Evolutionary conservation across 2,329 filamentous ascomycete species (phyloP).

Genomic region (Ophiostoma ulmi): DNA sequence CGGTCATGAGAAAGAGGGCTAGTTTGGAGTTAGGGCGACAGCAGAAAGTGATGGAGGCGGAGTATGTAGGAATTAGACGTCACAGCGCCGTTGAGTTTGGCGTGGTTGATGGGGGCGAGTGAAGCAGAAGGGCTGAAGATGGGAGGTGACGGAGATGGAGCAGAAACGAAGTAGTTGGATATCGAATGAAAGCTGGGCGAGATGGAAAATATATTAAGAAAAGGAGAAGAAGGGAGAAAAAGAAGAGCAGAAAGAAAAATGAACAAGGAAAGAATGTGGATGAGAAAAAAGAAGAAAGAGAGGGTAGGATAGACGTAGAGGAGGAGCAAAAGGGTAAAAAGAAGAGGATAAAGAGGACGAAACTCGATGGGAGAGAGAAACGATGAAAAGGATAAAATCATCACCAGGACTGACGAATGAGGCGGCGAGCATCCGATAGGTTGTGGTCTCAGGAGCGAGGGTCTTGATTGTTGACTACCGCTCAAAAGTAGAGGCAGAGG

Average conservation of each 20-base stretch:
- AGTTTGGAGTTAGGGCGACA: not conserved
- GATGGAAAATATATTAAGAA: not conserved
- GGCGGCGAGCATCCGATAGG: constrained; percentile 28
- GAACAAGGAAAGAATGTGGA: not conserved
- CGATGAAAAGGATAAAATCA: constrained; percentile 16
- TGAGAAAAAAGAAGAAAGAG: not conserved
- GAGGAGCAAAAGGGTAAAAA: not conserved
- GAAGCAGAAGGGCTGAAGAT: constrained; percentile 7
- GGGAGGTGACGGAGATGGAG: not conserved
- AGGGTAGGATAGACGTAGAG: not conserved
- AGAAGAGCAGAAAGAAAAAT: not conserved
- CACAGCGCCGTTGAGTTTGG: not conserved
- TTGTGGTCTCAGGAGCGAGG: constrained; percentile 16
- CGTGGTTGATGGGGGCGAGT: not conserved
- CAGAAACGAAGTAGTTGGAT: not conserved
- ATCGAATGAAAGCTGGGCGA: not conserved
- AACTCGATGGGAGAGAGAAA: not conserved
- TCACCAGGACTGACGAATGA: constrained; percentile 24
- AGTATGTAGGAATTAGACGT: not conserved
- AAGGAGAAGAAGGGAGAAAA: not conserved
- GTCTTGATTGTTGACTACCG: not conserved
- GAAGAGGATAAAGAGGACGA: constrained; percentile 8
- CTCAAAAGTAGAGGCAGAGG: constrained; percentile 11
- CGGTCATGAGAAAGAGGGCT: constrained; percentile 25
- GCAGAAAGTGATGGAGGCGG: constrained; percentile 14